A percentile compares a stretch with the other conserved stretches of the same genome.
Conservation (phyloP, 352 stramenopile species). For the Blastocystis sp. region DNA sequence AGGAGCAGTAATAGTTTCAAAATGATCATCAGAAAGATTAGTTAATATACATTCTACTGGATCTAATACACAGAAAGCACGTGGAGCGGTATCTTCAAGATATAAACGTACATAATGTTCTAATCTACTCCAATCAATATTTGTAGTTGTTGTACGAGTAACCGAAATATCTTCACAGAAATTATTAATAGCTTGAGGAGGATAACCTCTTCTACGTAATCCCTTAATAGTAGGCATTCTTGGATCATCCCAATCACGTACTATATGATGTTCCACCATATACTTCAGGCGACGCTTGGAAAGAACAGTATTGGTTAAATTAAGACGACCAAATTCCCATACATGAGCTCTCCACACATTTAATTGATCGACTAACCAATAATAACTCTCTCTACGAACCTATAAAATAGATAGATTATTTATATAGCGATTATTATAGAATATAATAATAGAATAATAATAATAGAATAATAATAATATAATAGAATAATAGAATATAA, state of each 20-base stretch:
- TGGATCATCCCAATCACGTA: slow-evolving; percentile 76
- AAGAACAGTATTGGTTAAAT: slow-evolving; percentile 89
- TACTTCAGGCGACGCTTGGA: slow-evolving; percentile 93
- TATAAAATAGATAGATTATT: not conserved
- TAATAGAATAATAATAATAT: too few species aligned
- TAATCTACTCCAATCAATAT: slow-evolving; percentile 50
- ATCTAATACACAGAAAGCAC: slow-evolving; percentile 57
- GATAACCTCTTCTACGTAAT: slow-evolving; percentile 61
- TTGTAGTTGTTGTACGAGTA: slow-evolving; percentile 58
- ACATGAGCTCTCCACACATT: slow-evolving; percentile 85
- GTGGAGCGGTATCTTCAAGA: slow-evolving; percentile 50
- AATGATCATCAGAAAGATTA: slow-evolving; percentile 45
- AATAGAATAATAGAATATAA: too few species aligned
- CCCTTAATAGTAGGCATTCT: slow-evolving; percentile 90
- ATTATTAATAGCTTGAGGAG: slow-evolving; percentile 60
- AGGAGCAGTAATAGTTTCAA: not conserved
- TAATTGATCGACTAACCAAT: slow-evolving; percentile 78
- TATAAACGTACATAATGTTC: slow-evolving; percentile 55
- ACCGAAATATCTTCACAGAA: slow-evolving; percentile 68
- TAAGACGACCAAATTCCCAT: slow-evolving; percentile 80
- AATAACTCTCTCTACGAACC: slow-evolving; percentile 70
- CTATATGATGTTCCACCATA: slow-evolving; percentile 57
- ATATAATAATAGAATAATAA: too few species aligned
- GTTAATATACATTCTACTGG: slow-evolving; percentile 56
- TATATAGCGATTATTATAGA: too few species aligned